Evolutionary conservation across 495 filamentous ascomycete genomes (phyloP).

Genomic region (Penicillium coprophilum): DNA sequence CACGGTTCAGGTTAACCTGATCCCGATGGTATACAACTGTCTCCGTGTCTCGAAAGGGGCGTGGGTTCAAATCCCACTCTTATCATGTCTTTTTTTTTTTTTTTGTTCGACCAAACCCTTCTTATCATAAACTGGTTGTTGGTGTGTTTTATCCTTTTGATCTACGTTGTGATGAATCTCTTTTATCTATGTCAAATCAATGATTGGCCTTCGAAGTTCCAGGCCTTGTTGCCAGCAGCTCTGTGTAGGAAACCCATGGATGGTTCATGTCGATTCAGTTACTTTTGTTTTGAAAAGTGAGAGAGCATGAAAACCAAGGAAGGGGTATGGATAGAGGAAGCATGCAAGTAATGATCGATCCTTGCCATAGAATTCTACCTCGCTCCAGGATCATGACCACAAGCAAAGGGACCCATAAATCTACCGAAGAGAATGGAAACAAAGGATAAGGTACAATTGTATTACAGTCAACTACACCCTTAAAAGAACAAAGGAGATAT

Average conservation of each 20-base stretch:
- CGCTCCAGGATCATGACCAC: background rate
- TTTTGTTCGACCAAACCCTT: background rate
- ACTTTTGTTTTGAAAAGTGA: too few species aligned
- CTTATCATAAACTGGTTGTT: too few species aligned
- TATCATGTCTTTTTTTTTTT: slow-evolving; percentile 16
- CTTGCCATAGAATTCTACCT: background rate
- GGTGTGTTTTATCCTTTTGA: too few species aligned
- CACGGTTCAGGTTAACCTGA: slow-evolving; percentile 31
- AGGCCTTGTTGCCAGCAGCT: too few species aligned
- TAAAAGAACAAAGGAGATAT: slow-evolving; percentile 43
- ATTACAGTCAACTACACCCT: slow-evolving; percentile 51
- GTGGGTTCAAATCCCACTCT: slow-evolving; percentile 37
- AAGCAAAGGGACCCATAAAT: background rate
- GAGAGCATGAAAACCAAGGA: background rate
- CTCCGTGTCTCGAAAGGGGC: slow-evolving; percentile 26
- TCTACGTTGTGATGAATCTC: too few species aligned
- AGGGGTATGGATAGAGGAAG: background rate
- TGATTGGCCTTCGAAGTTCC: too few species aligned
- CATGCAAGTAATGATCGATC: background rate
- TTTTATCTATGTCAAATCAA: too few species aligned
- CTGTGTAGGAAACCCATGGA: too few species aligned
- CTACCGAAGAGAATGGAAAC: background rate
- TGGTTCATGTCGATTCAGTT: too few species aligned
- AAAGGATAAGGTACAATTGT: slow-evolving; percentile 47
- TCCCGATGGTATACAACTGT: slow-evolving; percentile 19